Evolutionary conservation across 768 basidiomycete species (phyloP).

Genomic region (Mycena metata): DNA sequence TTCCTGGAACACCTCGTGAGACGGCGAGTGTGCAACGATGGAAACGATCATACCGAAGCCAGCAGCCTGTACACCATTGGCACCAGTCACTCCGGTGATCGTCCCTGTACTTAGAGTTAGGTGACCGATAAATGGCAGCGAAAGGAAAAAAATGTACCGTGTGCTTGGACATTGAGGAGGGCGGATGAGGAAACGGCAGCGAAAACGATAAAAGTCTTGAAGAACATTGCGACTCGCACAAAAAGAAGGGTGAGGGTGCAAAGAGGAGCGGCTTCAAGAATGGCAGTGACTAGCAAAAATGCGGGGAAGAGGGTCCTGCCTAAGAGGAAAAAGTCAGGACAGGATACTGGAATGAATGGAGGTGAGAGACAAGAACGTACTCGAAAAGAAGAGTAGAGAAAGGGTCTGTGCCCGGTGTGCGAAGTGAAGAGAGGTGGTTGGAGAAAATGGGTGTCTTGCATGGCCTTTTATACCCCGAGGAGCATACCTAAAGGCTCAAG

Average conservation of each 20-base stretch:
- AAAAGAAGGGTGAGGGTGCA: conserved; percentile 5
- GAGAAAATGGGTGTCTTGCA: background rate
- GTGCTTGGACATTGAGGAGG: too few species aligned
- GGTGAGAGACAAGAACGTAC: background rate
- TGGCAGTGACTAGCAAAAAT: conserved; percentile 31
- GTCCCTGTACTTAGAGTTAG: too few species aligned
- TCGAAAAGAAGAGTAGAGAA: conserved; percentile 11
- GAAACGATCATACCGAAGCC: conserved; percentile 5
- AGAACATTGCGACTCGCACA: conserved; percentile 36
- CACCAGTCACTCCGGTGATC: too few species aligned
- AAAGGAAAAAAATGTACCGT: too few species aligned
- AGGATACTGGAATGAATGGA: background rate
- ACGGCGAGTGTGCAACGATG: background rate
- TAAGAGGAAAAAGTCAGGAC: background rate
- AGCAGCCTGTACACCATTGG: conserved; percentile 13
- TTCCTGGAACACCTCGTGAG: conserved; percentile 3
- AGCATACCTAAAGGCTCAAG: background rate
- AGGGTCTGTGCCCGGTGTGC: conserved; percentile 26
- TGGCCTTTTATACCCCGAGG: conserved; percentile 17
- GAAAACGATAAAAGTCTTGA: too few species aligned
- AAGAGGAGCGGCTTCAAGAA: conserved; percentile 2
- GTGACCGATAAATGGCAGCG: too few species aligned
- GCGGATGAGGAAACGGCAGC: too few species aligned
- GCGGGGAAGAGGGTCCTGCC: conserved; percentile 12
- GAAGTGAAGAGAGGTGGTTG: conserved; percentile 34